These are phyloP conservation scores for Aspergillus fumigatus DNA, from an alignment of 2,329 filamentous ascomycete species.

Conservation along the genomic window DNA sequence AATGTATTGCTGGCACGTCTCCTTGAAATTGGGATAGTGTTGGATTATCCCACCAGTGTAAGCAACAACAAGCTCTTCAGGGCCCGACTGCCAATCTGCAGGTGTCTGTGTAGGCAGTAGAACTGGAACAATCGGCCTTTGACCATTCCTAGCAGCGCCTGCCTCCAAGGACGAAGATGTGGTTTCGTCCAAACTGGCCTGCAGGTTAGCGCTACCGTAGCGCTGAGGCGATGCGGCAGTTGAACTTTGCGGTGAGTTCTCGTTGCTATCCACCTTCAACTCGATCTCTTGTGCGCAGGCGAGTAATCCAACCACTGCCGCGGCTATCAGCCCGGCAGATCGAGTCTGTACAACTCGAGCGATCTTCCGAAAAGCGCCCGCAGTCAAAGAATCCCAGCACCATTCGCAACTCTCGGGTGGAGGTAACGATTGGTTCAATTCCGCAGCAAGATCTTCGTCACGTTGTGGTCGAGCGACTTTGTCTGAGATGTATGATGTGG, in stretches of 20 bases:
- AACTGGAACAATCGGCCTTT: slow-evolving; percentile 34
- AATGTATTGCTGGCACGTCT: slow-evolving; percentile 65
- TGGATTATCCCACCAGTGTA: slow-evolving; percentile 77
- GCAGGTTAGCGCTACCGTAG: slow-evolving; percentile 19
- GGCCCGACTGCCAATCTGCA: slow-evolving; percentile 39
- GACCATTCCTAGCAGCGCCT: neutral
- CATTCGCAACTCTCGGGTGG: slow-evolving; percentile 47
- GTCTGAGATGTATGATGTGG: slow-evolving; percentile 69
- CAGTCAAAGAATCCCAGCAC: slow-evolving; percentile 59
- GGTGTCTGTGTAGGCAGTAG: slow-evolving; percentile 30
- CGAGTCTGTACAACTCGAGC: slow-evolving; percentile 66
- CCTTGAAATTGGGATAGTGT: slow-evolving; percentile 70
- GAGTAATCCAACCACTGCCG: slow-evolving; percentile 66
- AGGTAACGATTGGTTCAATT: slow-evolving; percentile 51
- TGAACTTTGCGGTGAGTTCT: slow-evolving; percentile 30
- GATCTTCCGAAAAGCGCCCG: slow-evolving; percentile 59
- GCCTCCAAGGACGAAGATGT: slow-evolving; percentile 6
- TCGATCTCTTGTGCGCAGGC: slow-evolving; percentile 64
- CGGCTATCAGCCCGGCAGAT: slow-evolving; percentile 69
- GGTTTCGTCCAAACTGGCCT: slow-evolving; percentile 12
- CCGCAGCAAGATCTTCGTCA: slow-evolving; percentile 46
- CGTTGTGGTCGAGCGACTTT: slow-evolving; percentile 54
- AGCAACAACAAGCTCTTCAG: slow-evolving; percentile 66
- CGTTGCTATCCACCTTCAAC: slow-evolving; percentile 36
- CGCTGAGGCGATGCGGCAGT: slow-evolving; percentile 21